phyloP scores from a whole-genome alignment of 495 filamentous ascomycete genomes.

The Penicillium cataractarum region DNA sequence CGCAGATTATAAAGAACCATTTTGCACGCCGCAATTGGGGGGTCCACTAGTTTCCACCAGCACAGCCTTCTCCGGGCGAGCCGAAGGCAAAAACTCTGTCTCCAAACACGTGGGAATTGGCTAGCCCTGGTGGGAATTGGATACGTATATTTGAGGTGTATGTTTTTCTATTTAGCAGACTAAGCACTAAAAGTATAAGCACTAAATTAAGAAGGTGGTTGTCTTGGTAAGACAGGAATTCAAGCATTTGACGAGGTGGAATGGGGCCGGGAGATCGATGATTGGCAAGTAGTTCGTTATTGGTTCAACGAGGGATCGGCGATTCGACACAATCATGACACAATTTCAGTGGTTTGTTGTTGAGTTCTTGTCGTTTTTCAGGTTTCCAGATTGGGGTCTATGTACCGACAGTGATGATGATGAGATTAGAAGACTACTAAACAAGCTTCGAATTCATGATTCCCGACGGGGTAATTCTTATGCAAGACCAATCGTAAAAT shows the following conservation, averaged over 20 bases:
- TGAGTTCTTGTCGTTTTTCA: not conserved
- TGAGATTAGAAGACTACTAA: not conserved
- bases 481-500: not conserved
- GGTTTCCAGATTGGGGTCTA: not conserved
- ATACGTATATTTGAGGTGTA: not conserved
- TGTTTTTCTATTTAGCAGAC: not conserved
- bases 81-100: slow-evolving; percentile 24
- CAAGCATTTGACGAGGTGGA: not conserved
- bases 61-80: slow-evolving; percentile 40
- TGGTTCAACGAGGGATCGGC: slow-evolving; percentile 6
- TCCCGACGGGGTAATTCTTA: not conserved
- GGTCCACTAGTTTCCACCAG: slow-evolving; percentile 31
- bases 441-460: not conserved
- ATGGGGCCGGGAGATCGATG: slow-evolving; percentile 24
- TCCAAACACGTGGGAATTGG: not conserved
- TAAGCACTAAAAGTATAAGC: slow-evolving; percentile 1
- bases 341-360: not conserved
- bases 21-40: slow-evolving; percentile 12
- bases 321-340: slow-evolving; percentile 9
- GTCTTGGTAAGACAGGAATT: not conserved
- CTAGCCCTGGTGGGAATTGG: not conserved
- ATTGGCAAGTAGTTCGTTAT: not conserved
- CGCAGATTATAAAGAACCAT: not conserved
- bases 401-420: not conserved
- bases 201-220: not conserved